Conservation (phyloP, 306 rosid species). For the Pachyrhizus erosus region DNA sequence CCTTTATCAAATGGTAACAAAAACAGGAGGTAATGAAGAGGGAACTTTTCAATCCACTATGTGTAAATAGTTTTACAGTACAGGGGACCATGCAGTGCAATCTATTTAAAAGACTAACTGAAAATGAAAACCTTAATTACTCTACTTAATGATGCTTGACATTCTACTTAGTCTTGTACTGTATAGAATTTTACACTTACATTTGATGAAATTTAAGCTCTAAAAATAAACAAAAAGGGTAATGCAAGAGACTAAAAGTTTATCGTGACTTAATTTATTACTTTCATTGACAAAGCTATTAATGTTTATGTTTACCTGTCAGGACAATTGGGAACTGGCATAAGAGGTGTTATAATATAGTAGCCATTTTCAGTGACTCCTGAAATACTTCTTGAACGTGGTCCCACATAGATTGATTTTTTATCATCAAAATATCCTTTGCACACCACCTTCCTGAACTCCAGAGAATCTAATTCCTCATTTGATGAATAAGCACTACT, state of each 20-base stretch:
- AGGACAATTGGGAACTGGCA: slow-evolving; percentile 63
- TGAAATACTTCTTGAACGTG: slow-evolving; percentile 97
- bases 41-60: not conserved
- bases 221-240: no score
- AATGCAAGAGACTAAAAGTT: not conserved
- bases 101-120: no score
- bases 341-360: slow-evolving; percentile 84
- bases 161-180: no score
- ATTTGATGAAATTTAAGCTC: no score
- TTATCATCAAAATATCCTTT: slow-evolving; percentile 80
- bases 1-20: not conserved
- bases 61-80: no score
- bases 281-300: not conserved
- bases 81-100: no score
- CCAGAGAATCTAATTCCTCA: slow-evolving; percentile 66
- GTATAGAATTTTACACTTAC: no score
- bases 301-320: slow-evolving; percentile 58
- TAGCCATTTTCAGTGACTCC: slow-evolving; percentile 96
- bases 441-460: slow-evolving; percentile 79
- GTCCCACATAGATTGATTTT: slow-evolving; percentile 83
- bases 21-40: not conserved
- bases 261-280: no score
- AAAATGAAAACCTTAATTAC: no score
- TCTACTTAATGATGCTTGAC: no score
- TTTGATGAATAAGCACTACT: slow-evolving; percentile 50